phyloP scores from a whole-genome alignment of 257 asterid genomes.

The Solanum sitiens region DNA sequence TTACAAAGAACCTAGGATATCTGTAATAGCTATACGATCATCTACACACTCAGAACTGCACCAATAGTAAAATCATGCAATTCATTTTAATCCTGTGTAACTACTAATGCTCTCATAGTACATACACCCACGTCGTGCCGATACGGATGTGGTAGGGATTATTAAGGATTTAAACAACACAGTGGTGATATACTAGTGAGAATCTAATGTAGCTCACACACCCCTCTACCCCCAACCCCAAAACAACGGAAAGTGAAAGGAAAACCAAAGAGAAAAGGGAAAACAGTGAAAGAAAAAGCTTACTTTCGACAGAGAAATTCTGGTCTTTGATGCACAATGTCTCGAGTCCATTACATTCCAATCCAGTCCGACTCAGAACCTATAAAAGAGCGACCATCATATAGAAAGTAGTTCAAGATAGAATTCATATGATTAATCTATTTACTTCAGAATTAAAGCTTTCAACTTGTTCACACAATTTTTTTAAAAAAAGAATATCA shows the following conservation, averaged over 20 bases:
- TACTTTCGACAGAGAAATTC: slow-evolving; percentile 71
- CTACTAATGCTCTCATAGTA: no score
- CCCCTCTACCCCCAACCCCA: background rate
- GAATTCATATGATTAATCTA: background rate
- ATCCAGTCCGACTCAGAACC: slow-evolving; percentile 63
- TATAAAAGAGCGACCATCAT: slow-evolving; percentile 10
- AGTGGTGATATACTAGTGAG: background rate
- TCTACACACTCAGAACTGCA: no score
- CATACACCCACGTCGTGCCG: background rate
- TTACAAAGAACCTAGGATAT: no score
- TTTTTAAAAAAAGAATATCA: background rate
- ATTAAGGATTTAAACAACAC: background rate
- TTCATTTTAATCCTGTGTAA: no score
- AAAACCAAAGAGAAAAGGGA: background rate
- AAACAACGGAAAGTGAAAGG: background rate
- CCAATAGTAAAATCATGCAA: no score
- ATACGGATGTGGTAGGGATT: background rate
- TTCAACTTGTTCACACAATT: background rate
- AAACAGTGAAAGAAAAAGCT: background rate
- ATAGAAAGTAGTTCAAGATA: background rate
- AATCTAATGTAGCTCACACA: background rate
- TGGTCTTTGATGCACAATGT: slow-evolving; percentile 57
- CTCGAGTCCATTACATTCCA: slow-evolving; percentile 66
- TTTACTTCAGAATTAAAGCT: background rate
- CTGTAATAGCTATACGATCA: no score